Evolutionary conservation across 2,329 filamentous ascomycete genomes (phyloP), one percentile per base, ranked within the genome.

Genomic region (Parascedosporium putredinis): DNA sequence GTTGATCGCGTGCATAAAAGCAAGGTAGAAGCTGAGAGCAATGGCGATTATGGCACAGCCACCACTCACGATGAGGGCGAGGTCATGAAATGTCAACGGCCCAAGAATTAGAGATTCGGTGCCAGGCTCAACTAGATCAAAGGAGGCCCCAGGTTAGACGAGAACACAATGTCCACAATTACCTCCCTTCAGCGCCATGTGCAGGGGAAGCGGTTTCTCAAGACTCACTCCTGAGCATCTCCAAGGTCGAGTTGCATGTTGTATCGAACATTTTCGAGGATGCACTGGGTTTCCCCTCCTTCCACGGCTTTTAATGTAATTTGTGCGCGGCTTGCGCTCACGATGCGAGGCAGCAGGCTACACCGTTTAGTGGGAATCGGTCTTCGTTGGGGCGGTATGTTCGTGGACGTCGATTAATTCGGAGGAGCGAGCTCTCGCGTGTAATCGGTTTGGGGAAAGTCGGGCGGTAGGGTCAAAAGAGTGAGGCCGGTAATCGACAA

Each of bases 1-100:
- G 63, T 81, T 72, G 16, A 69, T 55, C 25, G 78, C 76, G 67
- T 83, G 79, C 67, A 74, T 73, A 62, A 66, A 76, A 53, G 81
- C 74, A 33, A 81, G 67, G 55, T 72, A 79, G 45, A 80, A 62
- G 50, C 77, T 79, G 36, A 75, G 60, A 42, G 70, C 48, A n/a
- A 73, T 69, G 34, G 78, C 69, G 27, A 81, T 61, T 51, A 75
- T 59, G 4, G 76, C 69, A 46, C 67, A 70, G 43, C 62, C 67
- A 40, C 68, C 74, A 23, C 67, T 67, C 40, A 80, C 69, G 52
- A 79, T 66, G 52, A 77, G 64, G 29, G 75, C 74, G 27, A 81
- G 64, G 42, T 72, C 60, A 57, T 80, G 76, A 55, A 81, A 80
- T 54, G 71, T 77, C 51, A 79, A 58, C 45, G 62, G 55, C 25